Evolutionary conservation across 1,139 yeast species (phyloP).

Genomic region (Pneumocystis murina): DNA sequence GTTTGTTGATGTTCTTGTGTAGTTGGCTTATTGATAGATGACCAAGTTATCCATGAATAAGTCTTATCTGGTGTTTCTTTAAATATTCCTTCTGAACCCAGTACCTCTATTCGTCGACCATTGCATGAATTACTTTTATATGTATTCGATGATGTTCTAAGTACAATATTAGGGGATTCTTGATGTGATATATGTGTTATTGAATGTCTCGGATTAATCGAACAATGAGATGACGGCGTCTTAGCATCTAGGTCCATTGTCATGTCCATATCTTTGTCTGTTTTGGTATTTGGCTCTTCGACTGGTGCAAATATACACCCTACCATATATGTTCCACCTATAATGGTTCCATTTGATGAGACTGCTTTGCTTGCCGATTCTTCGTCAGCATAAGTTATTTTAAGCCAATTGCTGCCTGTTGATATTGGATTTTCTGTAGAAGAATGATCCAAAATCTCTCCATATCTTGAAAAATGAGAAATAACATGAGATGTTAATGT

Average conservation of each 20-base stretch:
- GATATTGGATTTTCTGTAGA: conserved; percentile 18
- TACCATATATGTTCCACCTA: conserved; percentile 47
- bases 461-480: conserved; percentile 65
- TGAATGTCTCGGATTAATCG: neutral
- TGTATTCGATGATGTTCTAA: neutral
- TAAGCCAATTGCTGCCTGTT: conserved; percentile 50
- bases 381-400: conserved; percentile 64
- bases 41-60: conserved; percentile 1
- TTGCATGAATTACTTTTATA: neutral
- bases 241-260: neutral
- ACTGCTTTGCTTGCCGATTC: conserved; percentile 69
- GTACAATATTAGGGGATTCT: neutral
- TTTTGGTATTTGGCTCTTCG: neutral
- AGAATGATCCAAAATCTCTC: conserved; percentile 64
- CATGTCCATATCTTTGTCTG: neutral
- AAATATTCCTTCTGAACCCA: neutral
- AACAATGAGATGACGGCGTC: neutral
- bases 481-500: conserved; percentile 51
- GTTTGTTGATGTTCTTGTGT: neutral
- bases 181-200: neutral
- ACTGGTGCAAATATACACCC: conserved; percentile 41
- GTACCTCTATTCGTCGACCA: neutral
- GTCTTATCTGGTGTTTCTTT: neutral
- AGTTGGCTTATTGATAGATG: neutral
- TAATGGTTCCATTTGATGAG: conserved; percentile 61